These are phyloP conservation scores for Agastache rugosa DNA, from an alignment of 257 asterid genomes.

Conservation along the genomic window DNA sequence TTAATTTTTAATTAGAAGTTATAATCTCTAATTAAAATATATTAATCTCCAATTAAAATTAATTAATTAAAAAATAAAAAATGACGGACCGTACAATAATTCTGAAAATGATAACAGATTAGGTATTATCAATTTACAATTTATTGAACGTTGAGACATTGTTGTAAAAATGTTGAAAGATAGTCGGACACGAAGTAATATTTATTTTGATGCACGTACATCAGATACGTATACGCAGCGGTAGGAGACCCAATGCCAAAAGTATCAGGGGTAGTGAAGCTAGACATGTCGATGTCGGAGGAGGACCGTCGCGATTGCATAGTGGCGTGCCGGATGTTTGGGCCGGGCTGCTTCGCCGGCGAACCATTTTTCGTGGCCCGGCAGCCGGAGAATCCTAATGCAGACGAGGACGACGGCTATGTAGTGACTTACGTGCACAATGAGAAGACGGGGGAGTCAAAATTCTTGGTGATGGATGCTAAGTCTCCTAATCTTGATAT, in stretches of 20 bases:
- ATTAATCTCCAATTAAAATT: no score
- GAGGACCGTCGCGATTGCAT: conserved; percentile 13
- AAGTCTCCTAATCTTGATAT: neutral
- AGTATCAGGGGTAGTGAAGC: neutral
- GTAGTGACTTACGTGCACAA: conserved; percentile 7
- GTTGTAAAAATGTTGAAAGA: no score
- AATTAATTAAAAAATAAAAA: no score
- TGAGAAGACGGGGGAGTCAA: neutral
- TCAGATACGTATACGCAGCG: neutral
- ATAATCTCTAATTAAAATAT: no score
- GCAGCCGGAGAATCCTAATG: neutral
- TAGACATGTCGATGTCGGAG: neutral
- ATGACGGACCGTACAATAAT: no score
- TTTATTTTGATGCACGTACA: neutral
- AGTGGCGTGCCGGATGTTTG: conserved; percentile 3
- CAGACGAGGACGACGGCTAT: conserved; percentile 8
- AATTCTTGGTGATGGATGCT: conserved; percentile 10
- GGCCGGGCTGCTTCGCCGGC: neutral
- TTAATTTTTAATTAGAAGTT: no score
- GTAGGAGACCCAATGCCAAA: conserved; percentile 8
- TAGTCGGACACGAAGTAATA: no score
- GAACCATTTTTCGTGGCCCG: neutral
- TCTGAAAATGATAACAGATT: no score
- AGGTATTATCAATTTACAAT: no score
- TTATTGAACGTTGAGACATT: no score